Conservation (phyloP, 2,329 filamentous ascomycete genomes). For the Alternaria sp. region DNA sequence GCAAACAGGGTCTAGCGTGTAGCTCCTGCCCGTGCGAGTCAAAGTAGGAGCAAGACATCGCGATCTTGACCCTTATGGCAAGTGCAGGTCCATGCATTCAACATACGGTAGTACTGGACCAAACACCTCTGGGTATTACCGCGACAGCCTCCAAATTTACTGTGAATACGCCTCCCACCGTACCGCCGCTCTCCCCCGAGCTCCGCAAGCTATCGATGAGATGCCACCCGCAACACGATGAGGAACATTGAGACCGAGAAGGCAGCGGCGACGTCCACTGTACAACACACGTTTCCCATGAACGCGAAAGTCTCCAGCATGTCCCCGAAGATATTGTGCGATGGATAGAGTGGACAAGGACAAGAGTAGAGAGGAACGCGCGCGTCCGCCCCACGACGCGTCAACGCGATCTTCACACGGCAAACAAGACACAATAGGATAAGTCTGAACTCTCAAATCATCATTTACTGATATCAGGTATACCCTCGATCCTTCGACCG, state of each 20-base stretch:
- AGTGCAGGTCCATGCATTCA: not conserved
- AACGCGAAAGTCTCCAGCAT: not conserved
- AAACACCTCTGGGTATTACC: too few species aligned
- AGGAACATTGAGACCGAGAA: too few species aligned
- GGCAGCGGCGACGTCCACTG: not conserved
- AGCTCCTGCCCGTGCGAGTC: conserved; percentile 13
- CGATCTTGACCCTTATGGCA: not conserved
- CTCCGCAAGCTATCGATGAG: not conserved
- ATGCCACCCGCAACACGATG: not conserved
- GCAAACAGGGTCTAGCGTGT: conserved; percentile 22
- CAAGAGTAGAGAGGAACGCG: not conserved
- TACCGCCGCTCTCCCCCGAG: not conserved
- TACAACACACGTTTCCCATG: too few species aligned
- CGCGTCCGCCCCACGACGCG: not conserved
- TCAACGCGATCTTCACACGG: not conserved
- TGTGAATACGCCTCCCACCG: not conserved
- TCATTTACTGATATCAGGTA: not conserved
- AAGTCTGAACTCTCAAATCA: not conserved
- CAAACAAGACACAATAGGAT: not conserved
- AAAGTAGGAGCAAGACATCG: not conserved
- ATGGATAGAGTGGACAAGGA: not conserved
- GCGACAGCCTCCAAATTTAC: accelerated
- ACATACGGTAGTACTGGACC: too few species aligned
- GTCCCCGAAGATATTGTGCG: not conserved
- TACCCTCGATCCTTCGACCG: not conserved